phyloP scores from a whole-genome alignment of 768 basidiomycete species.

The Phlebiopsis gigantea region DNA sequence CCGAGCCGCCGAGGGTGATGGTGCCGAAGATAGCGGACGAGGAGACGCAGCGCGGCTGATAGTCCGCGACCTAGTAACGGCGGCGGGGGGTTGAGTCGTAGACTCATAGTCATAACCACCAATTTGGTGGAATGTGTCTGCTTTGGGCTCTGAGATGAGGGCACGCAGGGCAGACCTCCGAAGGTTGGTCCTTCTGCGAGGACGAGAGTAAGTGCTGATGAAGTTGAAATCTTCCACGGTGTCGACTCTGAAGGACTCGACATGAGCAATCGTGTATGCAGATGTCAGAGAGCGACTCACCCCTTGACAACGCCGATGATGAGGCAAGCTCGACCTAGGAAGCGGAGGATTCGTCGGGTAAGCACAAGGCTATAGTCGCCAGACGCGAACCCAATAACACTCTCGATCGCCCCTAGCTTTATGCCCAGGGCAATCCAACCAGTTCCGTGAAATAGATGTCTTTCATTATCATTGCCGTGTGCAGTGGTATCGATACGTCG shows the following conservation, averaged over 20 bases:
- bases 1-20: not conserved
- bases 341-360: slow-evolving; percentile 52
- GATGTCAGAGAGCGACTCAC: slow-evolving; percentile 32
- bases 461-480: slow-evolving; percentile 31
- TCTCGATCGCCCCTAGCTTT: slow-evolving; percentile 62
- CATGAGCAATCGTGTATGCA: not conserved
- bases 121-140: slow-evolving; percentile 51
- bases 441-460: slow-evolving; percentile 49
- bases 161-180: slow-evolving; percentile 34
- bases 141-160: slow-evolving; percentile 49
- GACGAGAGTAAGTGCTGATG: slow-evolving; percentile 24
- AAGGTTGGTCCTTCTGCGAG: slow-evolving; percentile 10
- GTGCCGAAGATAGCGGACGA: not conserved
- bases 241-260: slow-evolving; percentile 38
- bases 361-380: slow-evolving; percentile 48
- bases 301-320: slow-evolving; percentile 64
- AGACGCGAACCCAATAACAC: slow-evolving; percentile 54
- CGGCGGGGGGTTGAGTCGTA: slow-evolving; percentile 1
- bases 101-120: slow-evolving; percentile 29
- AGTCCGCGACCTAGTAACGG: slow-evolving; percentile 17
- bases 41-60: slow-evolving; percentile 8
- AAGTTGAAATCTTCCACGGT: slow-evolving; percentile 45
- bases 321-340: slow-evolving; percentile 48
- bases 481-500: slow-evolving; percentile 43
- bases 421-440: slow-evolving; percentile 61